Evolutionary conservation across 73 alveolate species (phyloP).

Genomic region (Uronychia setigera): DNA sequence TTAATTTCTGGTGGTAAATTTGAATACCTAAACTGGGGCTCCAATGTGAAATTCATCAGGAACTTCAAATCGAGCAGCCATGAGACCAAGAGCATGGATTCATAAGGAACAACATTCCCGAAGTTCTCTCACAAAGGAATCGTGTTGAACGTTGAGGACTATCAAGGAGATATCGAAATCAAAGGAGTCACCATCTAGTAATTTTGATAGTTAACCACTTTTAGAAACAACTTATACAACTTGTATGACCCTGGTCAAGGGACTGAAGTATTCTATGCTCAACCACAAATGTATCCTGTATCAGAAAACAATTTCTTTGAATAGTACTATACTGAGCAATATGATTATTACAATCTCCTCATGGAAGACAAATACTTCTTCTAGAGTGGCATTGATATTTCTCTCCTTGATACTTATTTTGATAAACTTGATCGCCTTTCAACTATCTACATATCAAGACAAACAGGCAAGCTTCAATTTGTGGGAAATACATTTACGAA

Average conservation of each 20-base stretch:
- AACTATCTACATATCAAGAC: neutral
- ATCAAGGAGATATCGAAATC: conserved; percentile 20
- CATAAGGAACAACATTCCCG: neutral
- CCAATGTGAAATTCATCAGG: neutral
- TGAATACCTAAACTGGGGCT: neutral
- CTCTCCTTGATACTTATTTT: neutral
- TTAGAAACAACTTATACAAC: neutral
- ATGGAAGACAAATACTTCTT: neutral
- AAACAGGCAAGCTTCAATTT: neutral
- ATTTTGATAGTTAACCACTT: neutral
- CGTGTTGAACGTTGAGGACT: conserved; percentile 35
- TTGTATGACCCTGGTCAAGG: neutral
- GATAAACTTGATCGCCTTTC: neutral
- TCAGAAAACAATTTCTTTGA: neutral
- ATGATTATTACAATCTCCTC: neutral
- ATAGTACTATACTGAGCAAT: neutral
- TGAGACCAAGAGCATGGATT: neutral
- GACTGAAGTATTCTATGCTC: no score
- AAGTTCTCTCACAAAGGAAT: conserved; percentile 27
- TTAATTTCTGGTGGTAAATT: no score
- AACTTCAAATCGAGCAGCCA: neutral
- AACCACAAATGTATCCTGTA: neutral
- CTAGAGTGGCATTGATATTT: neutral
- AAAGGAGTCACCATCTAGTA: conserved; percentile 3
- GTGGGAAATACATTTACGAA: neutral